Evolutionary conservation across 176 grass and related monocot genomes (phyloP), one percentile per base, ranked within the genome.

Genomic region (Puya raimondii): DNA sequence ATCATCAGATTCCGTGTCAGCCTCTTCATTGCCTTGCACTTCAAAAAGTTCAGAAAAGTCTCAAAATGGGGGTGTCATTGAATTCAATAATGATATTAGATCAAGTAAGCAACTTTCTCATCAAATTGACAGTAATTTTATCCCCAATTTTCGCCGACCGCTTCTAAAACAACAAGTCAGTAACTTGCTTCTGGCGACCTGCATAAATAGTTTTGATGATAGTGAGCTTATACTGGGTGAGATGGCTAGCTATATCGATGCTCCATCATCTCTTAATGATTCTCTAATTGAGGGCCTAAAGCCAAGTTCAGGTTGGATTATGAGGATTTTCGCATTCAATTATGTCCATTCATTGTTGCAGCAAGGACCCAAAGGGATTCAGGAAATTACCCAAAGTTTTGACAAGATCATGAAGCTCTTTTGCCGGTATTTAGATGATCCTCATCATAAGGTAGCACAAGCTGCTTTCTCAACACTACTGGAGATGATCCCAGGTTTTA

Each of bases 331-430:
- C 69, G 82, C 94, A 81, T 90, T 97, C 42, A 82, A 82, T 73
- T 92, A 85, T 74, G 65, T 97, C 7, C 87, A 80, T 23, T 84
- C 74, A 67, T 79, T 93, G 75, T 66, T 82, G 49, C 79, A 93
- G 68, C 84, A 71, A 72, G 82, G 84, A 51, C 72, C 84, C 51
- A 97, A 85, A 83, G 89, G 94, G 48, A 69, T 85, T 74, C 82
- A 90, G 65, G 94, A 90, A 74, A 77, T 97, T 76, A 81, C 78
- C 17, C 86, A 93, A 47, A 90, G 82, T 86, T 97, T 97, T 79
- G 94, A 97, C 69, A 97, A 90, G 80, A 84, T 92, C 13, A 93
- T 93, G 94, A 97, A 84, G 58, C 23, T 97, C 69, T 84, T 97
- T 74, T 84, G 83, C 74, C 84, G 78, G 48, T 83, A 97, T 75